Evolutionary conservation across 2,329 filamentous ascomycete genomes (phyloP).

Genomic region (Coniella vitis): DNA sequence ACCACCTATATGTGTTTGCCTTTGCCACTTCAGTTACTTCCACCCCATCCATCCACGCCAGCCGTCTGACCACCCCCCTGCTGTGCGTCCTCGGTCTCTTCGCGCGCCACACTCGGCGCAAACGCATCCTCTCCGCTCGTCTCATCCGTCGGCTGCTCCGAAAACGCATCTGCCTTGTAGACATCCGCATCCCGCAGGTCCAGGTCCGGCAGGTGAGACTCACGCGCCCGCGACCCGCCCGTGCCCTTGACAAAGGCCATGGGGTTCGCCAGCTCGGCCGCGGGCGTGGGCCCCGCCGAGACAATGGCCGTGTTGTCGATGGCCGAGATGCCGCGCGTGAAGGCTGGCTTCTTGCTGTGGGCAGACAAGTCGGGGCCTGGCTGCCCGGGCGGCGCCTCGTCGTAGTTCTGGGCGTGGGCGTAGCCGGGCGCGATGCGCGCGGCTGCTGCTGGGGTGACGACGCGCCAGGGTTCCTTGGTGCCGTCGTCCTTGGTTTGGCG

Average conservation of each 20-base stretch:
- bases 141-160: slow-evolving; percentile 1
- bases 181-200: neutral
- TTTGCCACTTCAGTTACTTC: too few relatives aligned
- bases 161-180: slow-evolving; percentile 1
- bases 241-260: slow-evolving; percentile 5
- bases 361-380: slow-evolving; percentile 6
- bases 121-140: neutral
- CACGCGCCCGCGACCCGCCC: slow-evolving; percentile 4
- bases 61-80: too few relatives aligned
- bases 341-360: slow-evolving; percentile 3
- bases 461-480: neutral
- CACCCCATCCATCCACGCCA: too few relatives aligned
- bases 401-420: slow-evolving; percentile 4
- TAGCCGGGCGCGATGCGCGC: neutral
- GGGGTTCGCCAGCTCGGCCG: slow-evolving; percentile 4
- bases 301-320: slow-evolving; percentile 12
- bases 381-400: slow-evolving; percentile 7
- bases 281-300: slow-evolving; percentile 10
- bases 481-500: neutral
- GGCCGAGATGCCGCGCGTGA: slow-evolving; percentile 9
- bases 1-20: too few relatives aligned
- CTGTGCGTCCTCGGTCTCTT: neutral
- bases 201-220: slow-evolving; percentile 13
- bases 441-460: neutral
- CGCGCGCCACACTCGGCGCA: neutral